Percentiles rank a stretch among this genome's conserved stretches.
Conservation (phyloP, 2,329 filamentous ascomycete species). For the Fusarium sp. region DNA sequence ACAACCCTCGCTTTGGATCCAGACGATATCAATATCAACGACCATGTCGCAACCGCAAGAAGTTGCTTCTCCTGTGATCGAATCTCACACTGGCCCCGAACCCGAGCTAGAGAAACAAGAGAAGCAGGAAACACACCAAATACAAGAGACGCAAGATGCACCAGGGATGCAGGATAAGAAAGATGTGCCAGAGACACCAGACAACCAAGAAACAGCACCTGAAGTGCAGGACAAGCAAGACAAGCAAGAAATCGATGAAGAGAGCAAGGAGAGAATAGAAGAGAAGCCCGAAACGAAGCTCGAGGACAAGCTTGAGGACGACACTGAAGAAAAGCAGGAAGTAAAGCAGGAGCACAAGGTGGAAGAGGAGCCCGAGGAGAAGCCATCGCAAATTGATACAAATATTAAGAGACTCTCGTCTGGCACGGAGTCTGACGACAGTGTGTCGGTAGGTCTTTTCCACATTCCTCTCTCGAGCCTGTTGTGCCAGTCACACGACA, state of each 20-base stretch:
- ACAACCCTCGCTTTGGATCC: conserved; percentile 5
- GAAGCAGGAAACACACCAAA: conserved; percentile 6
- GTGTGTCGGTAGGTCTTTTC: conserved; percentile 48
- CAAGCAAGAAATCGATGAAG: not conserved
- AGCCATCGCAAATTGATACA: conserved; percentile 37
- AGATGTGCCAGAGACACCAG: conserved; percentile 3
- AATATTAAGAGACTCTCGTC: conserved; percentile 49
- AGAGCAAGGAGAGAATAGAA: not conserved
- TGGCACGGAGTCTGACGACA: conserved; percentile 49
- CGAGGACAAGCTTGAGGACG: not conserved
- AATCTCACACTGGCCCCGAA: conserved; percentile 21
- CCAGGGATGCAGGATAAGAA: conserved; percentile 6
- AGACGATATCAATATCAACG: conserved; percentile 20
- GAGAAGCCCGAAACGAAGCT: not conserved
- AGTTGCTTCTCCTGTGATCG: conserved; percentile 43
- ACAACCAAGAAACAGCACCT: conserved; percentile 14
- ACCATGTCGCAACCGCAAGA: conserved; percentile 54
- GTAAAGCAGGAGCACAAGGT: conserved; percentile 1
- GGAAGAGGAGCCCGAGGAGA: conserved; percentile 5
- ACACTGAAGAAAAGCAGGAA: conserved; percentile 7
- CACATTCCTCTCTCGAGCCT: conserved; percentile 26
- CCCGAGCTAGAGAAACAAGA: conserved; percentile 27
- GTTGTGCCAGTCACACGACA: conserved; percentile 36
- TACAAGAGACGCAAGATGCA: conserved; percentile 13
- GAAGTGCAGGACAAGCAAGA: not conserved